Percentiles rank a stretch among this genome's conserved stretches.
These are phyloP conservation scores for Elongisporangium anandrum DNA, from an alignment of 352 stramenopile genomes.

Conservation along the genomic window DNA sequence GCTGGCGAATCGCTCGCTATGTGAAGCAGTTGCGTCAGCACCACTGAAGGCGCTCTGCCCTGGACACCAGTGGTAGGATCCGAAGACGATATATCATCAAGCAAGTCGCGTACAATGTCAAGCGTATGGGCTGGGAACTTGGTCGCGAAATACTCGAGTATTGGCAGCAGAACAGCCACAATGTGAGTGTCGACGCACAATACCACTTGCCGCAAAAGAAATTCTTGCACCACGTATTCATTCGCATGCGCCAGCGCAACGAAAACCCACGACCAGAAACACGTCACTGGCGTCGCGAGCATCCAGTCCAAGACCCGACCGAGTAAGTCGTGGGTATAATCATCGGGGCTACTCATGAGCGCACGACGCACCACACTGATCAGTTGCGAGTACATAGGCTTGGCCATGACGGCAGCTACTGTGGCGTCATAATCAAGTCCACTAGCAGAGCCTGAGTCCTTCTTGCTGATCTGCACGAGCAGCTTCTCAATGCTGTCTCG, in stretches of 20 bases:
- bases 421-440: conserved; percentile 28
- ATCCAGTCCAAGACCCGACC: conserved; percentile 50
- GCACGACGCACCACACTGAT: conserved; percentile 31
- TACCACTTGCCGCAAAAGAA: conserved; percentile 35
- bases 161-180: conserved; percentile 12
- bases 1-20: conserved; percentile 27
- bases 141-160: conserved; percentile 34
- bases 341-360: conserved; percentile 21
- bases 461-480: conserved; percentile 11
- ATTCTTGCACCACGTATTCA: conserved; percentile 36
- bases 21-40: background rate
- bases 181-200: conserved; percentile 1
- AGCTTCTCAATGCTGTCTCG: conserved; percentile 30
- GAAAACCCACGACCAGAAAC: conserved; percentile 51
- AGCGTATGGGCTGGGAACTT: conserved; percentile 40
- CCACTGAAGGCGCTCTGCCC: background rate
- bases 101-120: conserved; percentile 37
- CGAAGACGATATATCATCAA: conserved; percentile 18
- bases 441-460: background rate
- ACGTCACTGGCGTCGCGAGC: conserved; percentile 12
- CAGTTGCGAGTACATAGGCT: conserved; percentile 46
- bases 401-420: conserved; percentile 26
- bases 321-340: conserved; percentile 16
- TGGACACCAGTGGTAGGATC: background rate
- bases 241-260: conserved; percentile 39